phyloP scores from a whole-genome alignment of 2,329 filamentous ascomycete genomes.

The Colletotrichum costaricense region DNA sequence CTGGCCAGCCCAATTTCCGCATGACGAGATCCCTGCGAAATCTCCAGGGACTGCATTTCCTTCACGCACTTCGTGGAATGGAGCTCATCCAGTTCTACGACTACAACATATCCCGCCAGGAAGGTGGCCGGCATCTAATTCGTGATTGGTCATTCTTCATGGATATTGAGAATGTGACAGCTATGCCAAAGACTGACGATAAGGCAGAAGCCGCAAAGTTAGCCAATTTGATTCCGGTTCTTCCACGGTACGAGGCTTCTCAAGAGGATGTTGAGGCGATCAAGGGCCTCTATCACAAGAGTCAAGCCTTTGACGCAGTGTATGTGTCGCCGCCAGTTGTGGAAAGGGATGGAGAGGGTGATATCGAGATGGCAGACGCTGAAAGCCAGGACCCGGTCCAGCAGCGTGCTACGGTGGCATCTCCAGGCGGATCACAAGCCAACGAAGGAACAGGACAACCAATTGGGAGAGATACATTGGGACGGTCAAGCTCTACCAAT shows the following conservation, averaged over 20 bases:
- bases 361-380: background rate
- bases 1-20: constrained; percentile 53
- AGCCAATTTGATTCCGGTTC: constrained; percentile 38
- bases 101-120: constrained; percentile 38
- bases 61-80: constrained; percentile 57
- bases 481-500: too few species aligned
- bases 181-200: constrained; percentile 37
- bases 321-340: background rate
- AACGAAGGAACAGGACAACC: background rate
- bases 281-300: background rate
- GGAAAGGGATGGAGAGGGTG: background rate
- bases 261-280: background rate
- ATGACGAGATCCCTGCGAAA: constrained; percentile 49
- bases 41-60: constrained; percentile 57
- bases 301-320: constrained; percentile 17
- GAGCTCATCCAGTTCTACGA: constrained; percentile 54
- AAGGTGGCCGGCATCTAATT: constrained; percentile 35
- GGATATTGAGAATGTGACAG: constrained; percentile 44
- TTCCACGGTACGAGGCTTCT: background rate
- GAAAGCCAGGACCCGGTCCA: background rate
- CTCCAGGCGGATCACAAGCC: background rate
- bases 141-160: constrained; percentile 47
- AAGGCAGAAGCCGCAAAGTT: constrained; percentile 37
- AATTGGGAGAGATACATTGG: too few species aligned
- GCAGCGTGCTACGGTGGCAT: too few species aligned